Base-by-base conservation (phyloP, 352 stramenopile genomes). In the Phytopythium chamaehyphon region DNA sequence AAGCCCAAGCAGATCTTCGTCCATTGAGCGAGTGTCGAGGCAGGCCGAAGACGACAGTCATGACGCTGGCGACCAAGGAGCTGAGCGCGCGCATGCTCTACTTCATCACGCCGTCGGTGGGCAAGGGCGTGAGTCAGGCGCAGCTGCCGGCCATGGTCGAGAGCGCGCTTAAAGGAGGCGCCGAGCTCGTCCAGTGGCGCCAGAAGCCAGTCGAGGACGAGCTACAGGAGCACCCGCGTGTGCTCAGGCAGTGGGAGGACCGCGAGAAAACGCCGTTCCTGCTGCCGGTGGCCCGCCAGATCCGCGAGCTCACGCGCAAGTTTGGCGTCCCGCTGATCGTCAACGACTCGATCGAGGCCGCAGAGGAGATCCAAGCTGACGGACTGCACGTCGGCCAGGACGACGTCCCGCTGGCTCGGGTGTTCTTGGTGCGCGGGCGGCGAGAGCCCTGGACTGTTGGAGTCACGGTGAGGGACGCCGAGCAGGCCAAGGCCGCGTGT, bases 21-120 rank as follows among this genome's bases (percentile, higher is more conserved):
- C n/a, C n/a, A n/a, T n/a, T n/a, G n/a, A n/a, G n/a, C n/a, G n/a
- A n/a, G n/a, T n/a, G n/a, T n/a, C n/a, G n/a, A n/a, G n/a, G n/a
- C n/a, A n/a, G n/a, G n/a, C n/a, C n/a, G n/a, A n/a, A n/a, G n/a
- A 9, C 5, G 28, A 9, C 28, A 33, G 11, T 16, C 11, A 53
- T 53, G 47, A 44, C 47, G 47, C 47, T 43, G 35, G 22, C 47
- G 19, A n/a, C 11, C 11, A 19, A n/a, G 35, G 2, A 15, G n/a
- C 21, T 53, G 33, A 4, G 35, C 19, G 33, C 18, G 37, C 67
- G 62, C 21, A 39, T 47, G 58, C 71, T 86, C 45, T 86, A 86
- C 62, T 82, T 83, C 68, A 80, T 86, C 62, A 86, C 74, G 35
- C 74, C 74, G 23, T 76, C 71, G 1, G 60, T 74, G 8, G 62